phyloP scores from a whole-genome alignment of 164 flowering plant genomes.

The Cinnamomum micranthum region DNA sequence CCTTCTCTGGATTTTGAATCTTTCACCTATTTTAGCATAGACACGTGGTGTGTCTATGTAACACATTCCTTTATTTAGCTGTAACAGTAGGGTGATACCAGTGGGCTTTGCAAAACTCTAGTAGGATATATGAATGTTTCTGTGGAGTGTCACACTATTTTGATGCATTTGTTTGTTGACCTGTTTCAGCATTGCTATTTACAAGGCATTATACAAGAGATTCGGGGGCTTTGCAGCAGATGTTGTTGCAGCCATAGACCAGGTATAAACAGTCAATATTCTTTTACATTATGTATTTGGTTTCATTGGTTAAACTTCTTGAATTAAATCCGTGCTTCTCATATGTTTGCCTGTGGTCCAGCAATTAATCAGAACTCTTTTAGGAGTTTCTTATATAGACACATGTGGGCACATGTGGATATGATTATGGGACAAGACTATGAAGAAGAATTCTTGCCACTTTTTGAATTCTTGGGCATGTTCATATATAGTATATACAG shows the following conservation, averaged over 20 bases:
- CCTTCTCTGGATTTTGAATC: too few species aligned
- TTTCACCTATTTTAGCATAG: too few species aligned
- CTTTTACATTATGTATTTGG: background rate
- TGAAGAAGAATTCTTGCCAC: too few species aligned
- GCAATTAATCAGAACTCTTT: too few species aligned
- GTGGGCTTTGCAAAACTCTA: background rate
- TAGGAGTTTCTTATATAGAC: too few species aligned
- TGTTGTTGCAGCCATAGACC: constrained; percentile 98
- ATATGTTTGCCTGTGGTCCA: background rate
- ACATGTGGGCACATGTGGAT: too few species aligned
- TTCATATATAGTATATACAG: too few species aligned
- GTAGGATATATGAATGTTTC: background rate
- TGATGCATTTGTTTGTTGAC: constrained; percentile 6
- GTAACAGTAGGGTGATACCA: too few species aligned
- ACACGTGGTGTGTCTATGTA: too few species aligned
- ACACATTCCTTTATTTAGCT: background rate
- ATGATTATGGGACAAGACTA: too few species aligned
- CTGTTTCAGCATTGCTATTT: constrained; percentile 72
- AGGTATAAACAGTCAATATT: constrained; percentile 39
- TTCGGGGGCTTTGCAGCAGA: constrained; percentile 99
- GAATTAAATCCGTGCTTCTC: background rate
- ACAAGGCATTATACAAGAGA: constrained; percentile 94
- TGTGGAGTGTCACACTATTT: background rate
- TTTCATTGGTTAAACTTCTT: too few species aligned
- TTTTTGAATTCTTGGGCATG: too few species aligned